Evolutionary conservation across 495 filamentous ascomycete genomes (phyloP).

Genomic region (Achaetomiella virescens): DNA sequence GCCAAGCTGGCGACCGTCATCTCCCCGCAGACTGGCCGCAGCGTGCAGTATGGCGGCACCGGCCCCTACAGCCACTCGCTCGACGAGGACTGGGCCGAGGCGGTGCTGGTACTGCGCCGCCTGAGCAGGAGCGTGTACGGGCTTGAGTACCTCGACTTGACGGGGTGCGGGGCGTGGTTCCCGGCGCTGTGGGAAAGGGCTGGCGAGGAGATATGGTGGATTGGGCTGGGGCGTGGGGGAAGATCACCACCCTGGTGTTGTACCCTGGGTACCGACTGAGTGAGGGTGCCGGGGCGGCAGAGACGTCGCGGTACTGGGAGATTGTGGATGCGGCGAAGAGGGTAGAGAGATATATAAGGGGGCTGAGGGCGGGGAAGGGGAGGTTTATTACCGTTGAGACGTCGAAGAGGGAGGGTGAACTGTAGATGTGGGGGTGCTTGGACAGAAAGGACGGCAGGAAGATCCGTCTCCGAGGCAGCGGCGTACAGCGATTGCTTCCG

Average conservation of each 20-base stretch:
- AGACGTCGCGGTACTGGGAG: constrained; percentile 22
- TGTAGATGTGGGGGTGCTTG: background rate
- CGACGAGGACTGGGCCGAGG: constrained; percentile 66
- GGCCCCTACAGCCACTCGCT: constrained; percentile 57
- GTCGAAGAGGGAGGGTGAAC: constrained; percentile 13
- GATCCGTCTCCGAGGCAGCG: too few relatives aligned
- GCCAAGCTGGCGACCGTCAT: constrained; percentile 46
- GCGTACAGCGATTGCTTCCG: too few relatives aligned
- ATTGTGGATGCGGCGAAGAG: constrained; percentile 24
- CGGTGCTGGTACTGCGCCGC: constrained; percentile 59
- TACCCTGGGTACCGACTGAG: constrained; percentile 28
- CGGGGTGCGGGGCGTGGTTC: constrained; percentile 69
- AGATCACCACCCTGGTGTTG: constrained; percentile 34
- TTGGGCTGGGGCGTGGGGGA: constrained; percentile 43
- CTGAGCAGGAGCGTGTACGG: constrained; percentile 62
- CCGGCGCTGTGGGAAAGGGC: constrained; percentile 44
- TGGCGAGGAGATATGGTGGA: constrained; percentile 24
- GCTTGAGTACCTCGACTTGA: constrained; percentile 73
- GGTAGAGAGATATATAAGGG: constrained; percentile 35
- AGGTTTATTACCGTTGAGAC: constrained; percentile 37
- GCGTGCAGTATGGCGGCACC: constrained; percentile 54
- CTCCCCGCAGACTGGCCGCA: constrained; percentile 29
- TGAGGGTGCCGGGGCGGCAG: constrained; percentile 16
- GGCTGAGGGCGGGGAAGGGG: constrained; percentile 30
- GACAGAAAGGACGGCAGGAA: background rate